Base-by-base conservation (phyloP, 2,329 filamentous ascomycete genomes). In the Fusarium liriodendri region DNA sequence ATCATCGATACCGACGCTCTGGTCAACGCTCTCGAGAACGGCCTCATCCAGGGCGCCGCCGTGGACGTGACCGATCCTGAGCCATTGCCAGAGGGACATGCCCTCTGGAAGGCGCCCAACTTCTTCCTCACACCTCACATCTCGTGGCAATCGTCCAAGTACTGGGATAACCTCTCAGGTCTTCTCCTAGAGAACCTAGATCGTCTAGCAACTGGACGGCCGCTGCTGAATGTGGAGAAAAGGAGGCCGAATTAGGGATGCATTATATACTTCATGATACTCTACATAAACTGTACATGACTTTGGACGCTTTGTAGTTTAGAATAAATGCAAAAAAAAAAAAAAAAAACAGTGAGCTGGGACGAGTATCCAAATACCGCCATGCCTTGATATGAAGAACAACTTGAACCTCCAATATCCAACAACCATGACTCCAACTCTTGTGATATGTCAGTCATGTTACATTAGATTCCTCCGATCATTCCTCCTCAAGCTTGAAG, bases 1-100 rank as follows among this genome's bases (percentile, higher is more conserved):
- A 76, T 85, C n/a, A 74, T 86, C 25, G 77, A 85, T 45, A 80
- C 80, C 0, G 79, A 86, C 11, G 90, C 89, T 0, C 80, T 94
- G 38, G 84, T 93, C 13, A 83, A 84, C 4, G 89, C 91, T 0
- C 81, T 94, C 9, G 77, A 83, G 29, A 66, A 74, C 5, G 81
- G 78, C 16, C 77, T 78, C 62, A 80, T 83, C 47, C 55, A 83
- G 18, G 92, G 92, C 13, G 92, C 92, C 0, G 92, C 92, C 4
- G 80, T 94, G 32, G 92, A 94, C 79, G 93, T 94, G 1, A 90
- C 92, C 2, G 91, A 94, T 70, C 92, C 92, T 0, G 93, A 95
- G 79, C 93, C 93, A 0, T 79, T 95, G 70, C 92, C 92, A 0
- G 77, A 83, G 14, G 89, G 91, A 27, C 88, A 92, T 78, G 87